These are phyloP conservation scores for Penicillium verhagenii DNA, from an alignment of 495 filamentous ascomycete species.

Conservation along the genomic window DNA sequence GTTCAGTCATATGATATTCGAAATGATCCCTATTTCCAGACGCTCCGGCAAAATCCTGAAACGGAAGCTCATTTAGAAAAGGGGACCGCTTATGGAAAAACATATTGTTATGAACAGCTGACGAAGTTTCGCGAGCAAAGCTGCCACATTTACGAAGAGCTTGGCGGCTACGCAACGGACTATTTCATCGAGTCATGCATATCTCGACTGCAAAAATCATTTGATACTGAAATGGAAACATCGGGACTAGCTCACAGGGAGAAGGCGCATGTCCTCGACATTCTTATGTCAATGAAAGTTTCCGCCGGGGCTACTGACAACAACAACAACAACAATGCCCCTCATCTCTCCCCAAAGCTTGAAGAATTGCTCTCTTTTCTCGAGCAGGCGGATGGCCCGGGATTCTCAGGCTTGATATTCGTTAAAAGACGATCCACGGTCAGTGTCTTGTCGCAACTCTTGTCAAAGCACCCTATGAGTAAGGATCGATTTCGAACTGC, in stretches of 20 bases:
- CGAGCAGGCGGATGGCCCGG: constrained; percentile 34
- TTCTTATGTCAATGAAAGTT: constrained; percentile 47
- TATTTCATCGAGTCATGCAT: constrained; percentile 65
- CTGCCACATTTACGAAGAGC: constrained; percentile 51
- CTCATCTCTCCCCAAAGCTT: constrained; percentile 50
- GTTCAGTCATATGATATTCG: constrained; percentile 45
- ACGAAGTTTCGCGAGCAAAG: constrained; percentile 48
- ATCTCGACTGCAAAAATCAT: constrained; percentile 38
- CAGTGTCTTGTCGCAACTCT: constrained; percentile 61
- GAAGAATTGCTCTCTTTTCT: constrained; percentile 55
- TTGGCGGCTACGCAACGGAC: constrained; percentile 74
- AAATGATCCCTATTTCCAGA: constrained; percentile 69
- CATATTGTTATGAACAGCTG: constrained; percentile 64
- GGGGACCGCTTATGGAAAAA: constrained; percentile 51
- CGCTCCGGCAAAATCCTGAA: constrained; percentile 40
- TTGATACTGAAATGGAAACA: constrained; percentile 31
- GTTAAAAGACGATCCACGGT: constrained; percentile 71
- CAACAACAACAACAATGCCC: constrained; percentile 13
- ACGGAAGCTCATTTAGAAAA: constrained; percentile 41
- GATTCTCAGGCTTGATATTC: constrained; percentile 74
- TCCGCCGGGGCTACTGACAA: constrained; percentile 19
- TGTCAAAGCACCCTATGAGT: constrained; percentile 60
- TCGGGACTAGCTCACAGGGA: constrained; percentile 51
- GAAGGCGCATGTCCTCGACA: constrained; percentile 56
- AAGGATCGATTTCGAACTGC: constrained; percentile 56